Evolutionary conservation across 495 filamentous ascomycete species (phyloP).

Genomic region (Evansstolkia leycettana): DNA sequence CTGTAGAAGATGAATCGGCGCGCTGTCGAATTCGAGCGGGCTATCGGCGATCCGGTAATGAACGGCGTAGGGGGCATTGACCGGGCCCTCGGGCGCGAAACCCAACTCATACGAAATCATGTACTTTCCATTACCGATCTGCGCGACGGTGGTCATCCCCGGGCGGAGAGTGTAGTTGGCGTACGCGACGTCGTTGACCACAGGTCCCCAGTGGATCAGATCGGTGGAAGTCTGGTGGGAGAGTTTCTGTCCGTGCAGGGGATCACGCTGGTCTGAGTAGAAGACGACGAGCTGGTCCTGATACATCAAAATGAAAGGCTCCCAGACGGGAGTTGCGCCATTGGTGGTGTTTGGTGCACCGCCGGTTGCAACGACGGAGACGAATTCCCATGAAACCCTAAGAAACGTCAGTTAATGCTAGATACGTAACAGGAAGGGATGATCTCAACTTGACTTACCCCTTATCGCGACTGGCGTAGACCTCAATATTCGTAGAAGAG

Average conservation of each 20-base stretch:
- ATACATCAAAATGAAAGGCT: conserved; percentile 42
- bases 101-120: conserved; percentile 48
- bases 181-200: conserved; percentile 46
- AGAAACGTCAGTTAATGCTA: no score
- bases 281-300: conserved; percentile 40
- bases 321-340: conserved; percentile 48
- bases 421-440: no score
- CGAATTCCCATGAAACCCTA: conserved; percentile 45
- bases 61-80: conserved; percentile 22
- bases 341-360: conserved; percentile 43
- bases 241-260: conserved; percentile 48
- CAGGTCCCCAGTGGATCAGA: conserved; percentile 36
- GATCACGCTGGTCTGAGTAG: conserved; percentile 54
- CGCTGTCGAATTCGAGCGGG: conserved; percentile 34
- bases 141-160: conserved; percentile 46
- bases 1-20: conserved; percentile 17
- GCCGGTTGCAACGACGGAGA: conserved; percentile 42
- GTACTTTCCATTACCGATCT: conserved; percentile 36
- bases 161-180: conserved; percentile 42
- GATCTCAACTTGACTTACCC: no score
- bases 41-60: conserved; percentile 34
- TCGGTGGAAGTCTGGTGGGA: conserved; percentile 42
- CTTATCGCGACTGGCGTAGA: conserved; percentile 45
- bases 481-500: conserved; percentile 44
- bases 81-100: no score